phyloP scores from a whole-genome alignment of 2,329 filamentous ascomycete genomes.

The Penicillium freii region DNA sequence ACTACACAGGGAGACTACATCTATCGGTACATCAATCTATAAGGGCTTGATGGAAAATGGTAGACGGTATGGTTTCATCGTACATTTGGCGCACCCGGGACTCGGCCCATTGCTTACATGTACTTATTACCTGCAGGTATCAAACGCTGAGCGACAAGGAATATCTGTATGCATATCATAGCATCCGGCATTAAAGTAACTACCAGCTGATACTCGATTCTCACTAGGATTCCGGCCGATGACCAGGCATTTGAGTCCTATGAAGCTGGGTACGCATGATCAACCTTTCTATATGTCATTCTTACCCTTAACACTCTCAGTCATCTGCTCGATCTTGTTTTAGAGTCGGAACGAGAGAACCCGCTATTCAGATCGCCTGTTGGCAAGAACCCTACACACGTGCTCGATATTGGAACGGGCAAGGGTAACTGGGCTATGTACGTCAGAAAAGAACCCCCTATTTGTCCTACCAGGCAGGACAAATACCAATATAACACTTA shows the following conservation, averaged over 20 bases:
- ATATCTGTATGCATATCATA: constrained; percentile 11
- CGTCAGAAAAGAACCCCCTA: not conserved
- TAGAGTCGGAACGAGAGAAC: constrained; percentile 14
- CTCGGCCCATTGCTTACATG: not conserved
- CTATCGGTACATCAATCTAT: constrained; percentile 19
- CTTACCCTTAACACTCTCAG: not conserved
- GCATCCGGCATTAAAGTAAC: not conserved
- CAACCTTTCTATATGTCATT: not conserved
- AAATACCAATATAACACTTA: not conserved
- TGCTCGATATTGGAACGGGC: constrained; percentile 16
- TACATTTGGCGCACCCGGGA: not conserved
- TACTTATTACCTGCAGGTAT: constrained; percentile 6
- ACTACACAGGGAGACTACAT: constrained; percentile 12
- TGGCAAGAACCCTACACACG: constrained; percentile 5
- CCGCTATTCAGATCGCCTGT: constrained; percentile 16
- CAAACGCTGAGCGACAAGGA: constrained; percentile 14
- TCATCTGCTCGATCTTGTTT: constrained; percentile 14
- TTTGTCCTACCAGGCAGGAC: not conserved
- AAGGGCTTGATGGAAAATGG: constrained; percentile 18
- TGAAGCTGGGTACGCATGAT: constrained; percentile 14
- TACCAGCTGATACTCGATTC: not conserved
- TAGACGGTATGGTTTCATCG: constrained; percentile 9
- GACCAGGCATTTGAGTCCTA: constrained; percentile 19
- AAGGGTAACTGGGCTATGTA: constrained; percentile 12
- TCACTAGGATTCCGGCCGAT: constrained; percentile 15